phyloP scores from a whole-genome alignment of 352 stramenopile genomes.

The Pythium aristosporum region DNA sequence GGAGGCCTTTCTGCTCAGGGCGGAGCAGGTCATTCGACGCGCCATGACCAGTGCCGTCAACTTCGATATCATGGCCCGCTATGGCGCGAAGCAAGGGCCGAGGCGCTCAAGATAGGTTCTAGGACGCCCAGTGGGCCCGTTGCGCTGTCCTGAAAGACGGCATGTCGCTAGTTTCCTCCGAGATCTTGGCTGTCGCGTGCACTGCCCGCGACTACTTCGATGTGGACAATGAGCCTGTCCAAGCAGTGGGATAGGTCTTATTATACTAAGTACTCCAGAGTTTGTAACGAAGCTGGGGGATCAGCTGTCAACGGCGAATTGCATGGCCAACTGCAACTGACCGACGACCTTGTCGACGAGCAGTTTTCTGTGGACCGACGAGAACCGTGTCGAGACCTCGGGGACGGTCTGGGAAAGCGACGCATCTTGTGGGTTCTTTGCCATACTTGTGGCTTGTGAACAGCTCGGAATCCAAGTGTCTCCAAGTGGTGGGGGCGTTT shows the following conservation, averaged over 20 bases:
- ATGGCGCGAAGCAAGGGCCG: slow-evolving; percentile 65
- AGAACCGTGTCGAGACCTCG: no score
- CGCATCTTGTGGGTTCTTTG: no score
- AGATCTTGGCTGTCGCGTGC: slow-evolving; percentile 70
- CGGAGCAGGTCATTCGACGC: slow-evolving; percentile 75
- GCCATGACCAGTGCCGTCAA: slow-evolving; percentile 72
- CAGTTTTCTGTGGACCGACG: no score
- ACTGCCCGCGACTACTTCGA: slow-evolving; percentile 71
- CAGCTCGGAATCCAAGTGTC: no score
- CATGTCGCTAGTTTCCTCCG: slow-evolving; percentile 78
- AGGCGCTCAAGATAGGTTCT: slow-evolving; percentile 73
- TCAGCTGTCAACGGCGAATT: no score
- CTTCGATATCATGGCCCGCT: slow-evolving; percentile 86
- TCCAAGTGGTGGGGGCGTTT: no score
- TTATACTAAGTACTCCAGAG: no score
- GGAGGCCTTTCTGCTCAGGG: slow-evolving; percentile 74
- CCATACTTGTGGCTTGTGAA: no score
- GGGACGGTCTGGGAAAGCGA: no score
- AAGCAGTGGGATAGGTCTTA: slow-evolving; percentile 81
- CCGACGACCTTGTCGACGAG: no score
- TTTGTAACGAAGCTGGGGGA: no score
- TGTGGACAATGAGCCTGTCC: slow-evolving; percentile 49
- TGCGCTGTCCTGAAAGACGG: slow-evolving; percentile 80
- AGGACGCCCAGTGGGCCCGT: slow-evolving; percentile 80
- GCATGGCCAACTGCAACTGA: no score